These are phyloP conservation scores for Vitis riparia DNA, from an alignment of 164 flowering plant species.

Conservation along the genomic window DNA sequence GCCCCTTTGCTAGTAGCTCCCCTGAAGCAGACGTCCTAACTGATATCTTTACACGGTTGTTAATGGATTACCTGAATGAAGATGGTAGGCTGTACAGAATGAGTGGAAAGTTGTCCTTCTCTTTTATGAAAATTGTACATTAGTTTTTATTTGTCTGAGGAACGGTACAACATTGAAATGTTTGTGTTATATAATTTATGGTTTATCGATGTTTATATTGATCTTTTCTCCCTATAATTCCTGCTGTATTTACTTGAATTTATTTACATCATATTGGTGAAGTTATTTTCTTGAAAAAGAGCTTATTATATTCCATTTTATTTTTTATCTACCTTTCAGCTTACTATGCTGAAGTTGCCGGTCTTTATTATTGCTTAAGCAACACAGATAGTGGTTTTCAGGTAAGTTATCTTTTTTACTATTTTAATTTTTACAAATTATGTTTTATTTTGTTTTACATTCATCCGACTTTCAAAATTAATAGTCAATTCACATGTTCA, in stretches of 20 bases:
- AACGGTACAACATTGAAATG: no score
- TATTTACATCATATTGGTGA: no score
- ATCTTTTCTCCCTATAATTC: background rate
- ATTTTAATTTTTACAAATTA: background rate
- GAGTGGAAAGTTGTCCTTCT: background rate
- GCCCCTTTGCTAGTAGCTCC: conserved; percentile 71
- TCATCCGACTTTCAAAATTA: no score
- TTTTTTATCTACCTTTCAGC: conserved; percentile 52
- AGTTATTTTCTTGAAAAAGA: background rate
- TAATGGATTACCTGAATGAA: conserved; percentile 97
- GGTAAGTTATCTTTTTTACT: conserved; percentile 38
- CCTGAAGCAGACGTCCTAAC: conserved; percentile 85
- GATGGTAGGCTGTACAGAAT: conserved; percentile 57
- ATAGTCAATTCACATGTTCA: no score
- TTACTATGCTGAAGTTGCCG: conserved; percentile 95
- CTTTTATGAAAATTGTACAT: no score
- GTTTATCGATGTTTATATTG: no score
- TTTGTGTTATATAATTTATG: background rate
- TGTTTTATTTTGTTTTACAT: background rate
- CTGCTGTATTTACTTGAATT: no score
- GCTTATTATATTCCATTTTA: background rate
- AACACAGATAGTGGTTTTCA: conserved; percentile 71
- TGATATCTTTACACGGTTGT: conserved; percentile 63
- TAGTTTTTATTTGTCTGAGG: no score
- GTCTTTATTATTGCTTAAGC: conserved; percentile 67